These are phyloP conservation scores for Spathaspora hagerdaliae DNA, from an alignment of 805 yeast species.

Conservation along the genomic window DNA sequence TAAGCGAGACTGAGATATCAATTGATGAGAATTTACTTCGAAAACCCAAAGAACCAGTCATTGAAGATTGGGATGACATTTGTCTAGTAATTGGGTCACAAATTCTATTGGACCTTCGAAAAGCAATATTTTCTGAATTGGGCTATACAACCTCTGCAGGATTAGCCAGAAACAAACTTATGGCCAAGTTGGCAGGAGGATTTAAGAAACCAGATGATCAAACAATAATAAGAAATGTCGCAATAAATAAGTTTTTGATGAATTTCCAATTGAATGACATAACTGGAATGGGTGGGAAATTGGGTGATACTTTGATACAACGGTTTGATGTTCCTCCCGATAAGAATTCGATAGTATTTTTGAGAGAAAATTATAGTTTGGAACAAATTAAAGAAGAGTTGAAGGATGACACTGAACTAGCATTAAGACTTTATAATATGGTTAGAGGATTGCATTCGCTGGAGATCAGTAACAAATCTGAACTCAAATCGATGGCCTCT, in stretches of 20 bases:
- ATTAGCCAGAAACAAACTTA: slow-evolving; percentile 64
- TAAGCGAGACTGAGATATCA: slow-evolving; percentile 12
- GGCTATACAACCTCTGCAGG: slow-evolving; percentile 93
- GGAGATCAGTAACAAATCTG: slow-evolving; percentile 56
- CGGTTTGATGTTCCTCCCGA: slow-evolving; percentile 49
- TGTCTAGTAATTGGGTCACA: slow-evolving; percentile 63
- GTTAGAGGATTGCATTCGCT: slow-evolving; percentile 59
- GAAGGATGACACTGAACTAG: slow-evolving; percentile 44
- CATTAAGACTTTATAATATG: slow-evolving; percentile 53
- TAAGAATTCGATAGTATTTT: slow-evolving; percentile 39
- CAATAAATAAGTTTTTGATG: slow-evolving; percentile 51
- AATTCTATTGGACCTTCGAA: slow-evolving; percentile 51
- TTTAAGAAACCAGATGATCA: slow-evolving; percentile 83
- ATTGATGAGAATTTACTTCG: not conserved
- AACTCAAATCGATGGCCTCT: slow-evolving; percentile 83
- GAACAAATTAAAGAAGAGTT: slow-evolving; percentile 17
- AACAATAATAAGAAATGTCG: slow-evolving; percentile 56
- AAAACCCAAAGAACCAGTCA: not conserved
- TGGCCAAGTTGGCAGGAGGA: slow-evolving; percentile 87
- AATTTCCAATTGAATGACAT: slow-evolving; percentile 67
- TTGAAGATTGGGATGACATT: slow-evolving; percentile 74
- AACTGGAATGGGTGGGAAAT: slow-evolving; percentile 89
- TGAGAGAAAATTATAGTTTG: slow-evolving; percentile 46
- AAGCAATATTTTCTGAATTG: slow-evolving; percentile 46
- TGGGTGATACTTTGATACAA: slow-evolving; percentile 58